A percentile compares a stretch with the other conserved stretches of the same genome.
Conservation (phyloP, 495 filamentous ascomycete genomes). For the Talaromyces trachyspermus region DNA sequence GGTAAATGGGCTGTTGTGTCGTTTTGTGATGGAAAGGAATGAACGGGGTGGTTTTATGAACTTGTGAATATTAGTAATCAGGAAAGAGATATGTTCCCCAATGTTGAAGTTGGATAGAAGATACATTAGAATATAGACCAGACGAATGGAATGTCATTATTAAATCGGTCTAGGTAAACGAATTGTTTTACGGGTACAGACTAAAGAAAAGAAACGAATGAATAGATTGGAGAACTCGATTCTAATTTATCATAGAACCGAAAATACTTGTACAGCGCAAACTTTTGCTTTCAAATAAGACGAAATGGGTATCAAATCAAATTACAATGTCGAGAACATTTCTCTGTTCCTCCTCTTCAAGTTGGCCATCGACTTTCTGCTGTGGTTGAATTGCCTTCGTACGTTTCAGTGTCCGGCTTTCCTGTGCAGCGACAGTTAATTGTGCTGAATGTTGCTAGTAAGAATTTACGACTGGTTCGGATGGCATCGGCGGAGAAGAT, state of each 20-base stretch:
- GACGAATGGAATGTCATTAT: too few relatives aligned
- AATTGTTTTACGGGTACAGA: too few relatives aligned
- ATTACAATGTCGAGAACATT: not conserved
- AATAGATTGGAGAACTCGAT: too few relatives aligned
- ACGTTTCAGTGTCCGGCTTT: not conserved
- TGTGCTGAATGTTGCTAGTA: not conserved
- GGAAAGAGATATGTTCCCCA: too few relatives aligned
- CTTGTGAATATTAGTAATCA: too few relatives aligned
- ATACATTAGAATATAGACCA: too few relatives aligned
- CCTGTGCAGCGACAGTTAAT: not conserved
- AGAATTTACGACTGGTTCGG: not conserved
- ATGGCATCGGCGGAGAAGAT: not conserved
- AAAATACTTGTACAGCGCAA: too few relatives aligned
- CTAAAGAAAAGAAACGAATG: too few relatives aligned
- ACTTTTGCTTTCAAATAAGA: too few relatives aligned
- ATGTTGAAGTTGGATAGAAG: too few relatives aligned
- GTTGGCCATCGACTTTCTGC: not conserved
- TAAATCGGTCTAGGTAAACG: too few relatives aligned
- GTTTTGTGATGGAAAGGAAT: constrained; percentile 67
- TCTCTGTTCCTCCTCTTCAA: not conserved
- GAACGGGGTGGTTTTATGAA: not conserved
- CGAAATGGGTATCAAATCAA: constrained; percentile 6
- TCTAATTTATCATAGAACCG: too few relatives aligned
- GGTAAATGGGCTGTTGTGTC: constrained; percentile 96
- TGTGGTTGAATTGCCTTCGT: not conserved